These are phyloP conservation scores for Dictyostelium purpureum DNA, from an alignment of 78 protist genomes.

Conservation along the genomic window DNA sequence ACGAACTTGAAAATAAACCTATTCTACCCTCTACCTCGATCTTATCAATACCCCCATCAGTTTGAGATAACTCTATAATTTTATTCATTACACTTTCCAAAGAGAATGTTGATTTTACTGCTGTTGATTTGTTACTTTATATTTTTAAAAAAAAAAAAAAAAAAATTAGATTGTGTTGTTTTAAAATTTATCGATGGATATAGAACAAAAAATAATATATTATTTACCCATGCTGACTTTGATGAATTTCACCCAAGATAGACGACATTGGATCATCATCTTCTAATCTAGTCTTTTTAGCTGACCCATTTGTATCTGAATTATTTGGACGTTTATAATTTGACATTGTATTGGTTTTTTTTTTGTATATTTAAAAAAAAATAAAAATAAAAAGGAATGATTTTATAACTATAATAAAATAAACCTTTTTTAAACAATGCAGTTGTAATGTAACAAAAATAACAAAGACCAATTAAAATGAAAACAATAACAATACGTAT, in stretches of 20 bases:
- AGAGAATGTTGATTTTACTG: slow-evolving; percentile 47
- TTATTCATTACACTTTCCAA: slow-evolving; percentile 14
- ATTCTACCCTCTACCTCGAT: slow-evolving; percentile 66
- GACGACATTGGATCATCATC: slow-evolving; percentile 40
- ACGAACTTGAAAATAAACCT: neutral
- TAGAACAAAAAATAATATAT: too few species aligned
- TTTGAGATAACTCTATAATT: slow-evolving; percentile 7
- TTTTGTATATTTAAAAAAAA: neutral
- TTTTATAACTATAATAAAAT: neutral
- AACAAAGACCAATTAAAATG: neutral
- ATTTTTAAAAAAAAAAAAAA: neutral
- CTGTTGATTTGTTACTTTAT: neutral
- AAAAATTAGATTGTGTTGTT: neutral
- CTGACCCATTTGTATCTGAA: neutral
- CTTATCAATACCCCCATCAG: neutral
- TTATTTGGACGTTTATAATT: neutral
- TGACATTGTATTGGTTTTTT: neutral
- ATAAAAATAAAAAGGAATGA: neutral
- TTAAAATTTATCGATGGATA: neutral
- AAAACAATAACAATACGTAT: neutral
- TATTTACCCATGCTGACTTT: slow-evolving; percentile 28
- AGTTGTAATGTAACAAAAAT: neutral
- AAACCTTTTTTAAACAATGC: neutral
- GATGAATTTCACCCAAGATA: slow-evolving; percentile 38
- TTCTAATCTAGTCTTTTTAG: neutral